These are phyloP conservation scores for Roridomyces roridus DNA, from an alignment of 768 basidiomycete species.

Conservation along the genomic window DNA sequence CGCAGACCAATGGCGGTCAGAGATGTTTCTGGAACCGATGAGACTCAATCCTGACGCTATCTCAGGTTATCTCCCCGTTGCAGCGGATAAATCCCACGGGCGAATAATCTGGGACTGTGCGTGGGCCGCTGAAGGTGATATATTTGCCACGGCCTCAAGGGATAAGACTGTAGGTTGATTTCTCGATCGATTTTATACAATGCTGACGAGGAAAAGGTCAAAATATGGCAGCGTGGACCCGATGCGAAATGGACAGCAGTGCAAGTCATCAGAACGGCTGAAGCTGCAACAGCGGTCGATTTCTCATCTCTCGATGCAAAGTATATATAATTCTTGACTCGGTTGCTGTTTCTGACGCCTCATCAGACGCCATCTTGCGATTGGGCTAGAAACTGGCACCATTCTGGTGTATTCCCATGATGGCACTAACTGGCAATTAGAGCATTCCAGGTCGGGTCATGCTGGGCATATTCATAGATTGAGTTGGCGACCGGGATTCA, in stretches of 20 bases:
- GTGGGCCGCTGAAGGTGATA: slow-evolving; percentile 77
- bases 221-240: slow-evolving; percentile 69
- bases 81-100: slow-evolving; percentile 82
- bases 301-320: slow-evolving; percentile 50
- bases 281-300: slow-evolving; percentile 86
- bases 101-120: slow-evolving; percentile 97
- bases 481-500: slow-evolving; percentile 71
- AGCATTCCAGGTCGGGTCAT: slow-evolving; percentile 69
- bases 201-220: slow-evolving; percentile 59
- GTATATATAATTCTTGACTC: slow-evolving; percentile 38
- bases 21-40: neutral
- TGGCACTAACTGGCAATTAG: slow-evolving; percentile 50
- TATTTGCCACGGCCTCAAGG: slow-evolving; percentile 93
- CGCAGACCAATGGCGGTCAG: slow-evolving; percentile 49
- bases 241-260: slow-evolving; percentile 59
- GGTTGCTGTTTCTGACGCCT: neutral
- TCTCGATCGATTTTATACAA: no score
- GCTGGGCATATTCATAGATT: slow-evolving; percentile 80
- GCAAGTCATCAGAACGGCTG: slow-evolving; percentile 69
- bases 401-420: slow-evolving; percentile 65
- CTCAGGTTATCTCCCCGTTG: slow-evolving; percentile 65
- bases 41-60: neutral
- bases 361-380: slow-evolving; percentile 64
- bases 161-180: slow-evolving; percentile 92
- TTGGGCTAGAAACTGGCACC: slow-evolving; percentile 86